Evolutionary conservation across 768 basidiomycete genomes (phyloP).

Genomic region (Plicaturopsis crispa): DNA sequence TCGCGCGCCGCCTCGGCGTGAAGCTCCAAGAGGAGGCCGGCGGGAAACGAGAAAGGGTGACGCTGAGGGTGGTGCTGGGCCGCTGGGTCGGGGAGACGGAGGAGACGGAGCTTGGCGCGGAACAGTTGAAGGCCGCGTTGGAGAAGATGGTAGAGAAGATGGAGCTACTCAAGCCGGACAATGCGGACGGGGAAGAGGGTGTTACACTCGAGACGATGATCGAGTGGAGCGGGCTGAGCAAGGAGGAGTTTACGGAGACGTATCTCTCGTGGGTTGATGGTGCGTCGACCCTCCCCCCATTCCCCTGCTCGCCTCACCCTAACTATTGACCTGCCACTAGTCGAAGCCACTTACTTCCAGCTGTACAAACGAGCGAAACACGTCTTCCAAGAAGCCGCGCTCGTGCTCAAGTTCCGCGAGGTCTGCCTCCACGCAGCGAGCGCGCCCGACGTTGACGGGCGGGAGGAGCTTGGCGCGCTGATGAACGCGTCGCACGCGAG

Average conservation of each 20-base stretch:
- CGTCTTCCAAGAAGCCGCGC: conserved; percentile 72
- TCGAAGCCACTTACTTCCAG: conserved; percentile 76
- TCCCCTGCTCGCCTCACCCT: conserved; percentile 3
- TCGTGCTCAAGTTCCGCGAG: conserved; percentile 72
- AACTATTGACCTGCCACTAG: conserved; percentile 26
- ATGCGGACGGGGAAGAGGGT: conserved; percentile 36
- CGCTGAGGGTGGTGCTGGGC: conserved; percentile 60
- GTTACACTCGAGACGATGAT: conserved; percentile 75
- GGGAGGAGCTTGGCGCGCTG: conserved; percentile 51
- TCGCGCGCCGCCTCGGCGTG: conserved; percentile 54
- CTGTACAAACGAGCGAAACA: conserved; percentile 79
- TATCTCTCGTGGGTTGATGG: conserved; percentile 80
- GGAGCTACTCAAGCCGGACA: conserved; percentile 43
- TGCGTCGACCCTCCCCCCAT: conserved; percentile 23
- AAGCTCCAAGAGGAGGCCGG: conserved; percentile 21
- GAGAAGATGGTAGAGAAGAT: conserved; percentile 38
- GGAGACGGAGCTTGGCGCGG: conserved; percentile 34
- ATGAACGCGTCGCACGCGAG: conserved; percentile 78
- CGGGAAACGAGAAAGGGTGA: conserved; percentile 44
- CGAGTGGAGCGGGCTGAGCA: conserved; percentile 47
- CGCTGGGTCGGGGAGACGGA: conserved; percentile 41
- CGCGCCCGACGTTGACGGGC: conserved; percentile 18
- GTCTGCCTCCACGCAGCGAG: conserved; percentile 42
- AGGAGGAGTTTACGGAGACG: conserved; percentile 49
- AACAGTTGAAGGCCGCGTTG: conserved; percentile 38